phyloP scores from a whole-genome alignment of 257 asterid genomes.

The Mentha longifolia region DNA sequence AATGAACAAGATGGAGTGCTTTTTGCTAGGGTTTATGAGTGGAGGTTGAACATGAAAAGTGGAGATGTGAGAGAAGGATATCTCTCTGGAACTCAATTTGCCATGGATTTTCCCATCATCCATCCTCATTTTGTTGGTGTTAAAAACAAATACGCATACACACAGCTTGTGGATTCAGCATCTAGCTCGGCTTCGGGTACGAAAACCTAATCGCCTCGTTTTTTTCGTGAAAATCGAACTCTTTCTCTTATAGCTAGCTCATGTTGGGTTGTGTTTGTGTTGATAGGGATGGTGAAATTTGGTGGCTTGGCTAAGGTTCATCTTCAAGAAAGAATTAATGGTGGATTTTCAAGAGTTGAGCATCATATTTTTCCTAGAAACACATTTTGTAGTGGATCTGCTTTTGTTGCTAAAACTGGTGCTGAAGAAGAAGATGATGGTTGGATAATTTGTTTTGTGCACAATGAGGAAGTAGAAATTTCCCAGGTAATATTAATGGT shows the following conservation, averaged over 20 bases:
- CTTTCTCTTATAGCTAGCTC: not conserved
- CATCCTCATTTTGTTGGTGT: slow-evolving; percentile 40
- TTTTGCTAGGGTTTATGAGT: slow-evolving; percentile 43
- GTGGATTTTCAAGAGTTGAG: slow-evolving; percentile 12
- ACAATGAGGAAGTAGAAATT: slow-evolving; percentile 30
- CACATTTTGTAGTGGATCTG: slow-evolving; percentile 36
- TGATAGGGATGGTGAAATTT: slow-evolving; percentile 48
- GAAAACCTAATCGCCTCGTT: not conserved
- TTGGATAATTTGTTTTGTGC: slow-evolving; percentile 41
- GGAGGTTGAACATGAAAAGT: slow-evolving; percentile 54
- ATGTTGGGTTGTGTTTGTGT: not conserved
- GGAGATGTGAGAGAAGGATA: slow-evolving; percentile 40
- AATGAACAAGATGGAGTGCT: slow-evolving; percentile 24
- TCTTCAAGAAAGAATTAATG: slow-evolving; percentile 24
- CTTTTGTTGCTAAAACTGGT: slow-evolving; percentile 31
- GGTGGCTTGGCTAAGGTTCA: slow-evolving; percentile 54
- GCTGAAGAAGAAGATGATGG: slow-evolving; percentile 41
- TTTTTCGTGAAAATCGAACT: too few species aligned
- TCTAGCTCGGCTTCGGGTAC: slow-evolving; percentile 51
- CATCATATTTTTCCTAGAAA: slow-evolving; percentile 34
- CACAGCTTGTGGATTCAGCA: slow-evolving; percentile 43
- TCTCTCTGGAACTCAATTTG: slow-evolving; percentile 38
- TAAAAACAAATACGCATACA: slow-evolving; percentile 44
- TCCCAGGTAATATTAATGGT: slow-evolving; percentile 29
- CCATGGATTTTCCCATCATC: slow-evolving; percentile 56